These are phyloP conservation scores for Fusarium begoniae DNA, from an alignment of 2,329 filamentous ascomycete genomes.

Conservation along the genomic window DNA sequence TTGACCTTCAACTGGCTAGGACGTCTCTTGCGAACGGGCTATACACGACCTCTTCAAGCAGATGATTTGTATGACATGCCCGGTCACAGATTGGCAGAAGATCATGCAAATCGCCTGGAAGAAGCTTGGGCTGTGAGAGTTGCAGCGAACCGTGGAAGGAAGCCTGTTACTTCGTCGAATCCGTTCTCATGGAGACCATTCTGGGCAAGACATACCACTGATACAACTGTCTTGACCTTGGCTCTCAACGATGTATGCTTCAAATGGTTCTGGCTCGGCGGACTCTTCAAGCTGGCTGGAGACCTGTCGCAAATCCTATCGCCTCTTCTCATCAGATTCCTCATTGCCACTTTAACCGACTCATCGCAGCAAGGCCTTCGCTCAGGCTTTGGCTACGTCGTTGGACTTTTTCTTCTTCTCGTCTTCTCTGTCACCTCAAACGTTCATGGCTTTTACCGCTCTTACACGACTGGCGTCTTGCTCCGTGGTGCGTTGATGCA, in stretches of 20 bases:
- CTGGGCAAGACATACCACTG: conserved; percentile 38
- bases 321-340: conserved; percentile 20
- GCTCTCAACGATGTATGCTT: conserved; percentile 46
- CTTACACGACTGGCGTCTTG: conserved; percentile 4
- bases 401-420: conserved; percentile 3
- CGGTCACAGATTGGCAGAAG: conserved; percentile 8
- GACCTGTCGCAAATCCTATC: conserved; percentile 34
- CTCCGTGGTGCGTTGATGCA: conserved; percentile 25
- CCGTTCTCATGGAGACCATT: conserved; percentile 30
- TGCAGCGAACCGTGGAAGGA: background rate
- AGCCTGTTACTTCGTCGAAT: background rate
- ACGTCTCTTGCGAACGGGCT: conserved; percentile 13
- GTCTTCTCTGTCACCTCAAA: conserved; percentile 26
- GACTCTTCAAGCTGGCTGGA: conserved; percentile 40
- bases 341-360: conserved; percentile 14
- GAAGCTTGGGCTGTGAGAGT: conserved; percentile 13
- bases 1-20: conserved; percentile 20
- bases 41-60: conserved; percentile 18
- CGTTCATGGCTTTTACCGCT: conserved; percentile 23
- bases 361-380: conserved; percentile 13
- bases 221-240: conserved; percentile 40
- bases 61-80: conserved; percentile 25
- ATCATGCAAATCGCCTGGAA: conserved; percentile 23
- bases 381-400: conserved; percentile 19
- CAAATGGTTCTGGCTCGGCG: conserved; percentile 44